phyloP scores from a whole-genome alignment of 73 alveolate genomes.

The Vitrella brassicaformis region DNA sequence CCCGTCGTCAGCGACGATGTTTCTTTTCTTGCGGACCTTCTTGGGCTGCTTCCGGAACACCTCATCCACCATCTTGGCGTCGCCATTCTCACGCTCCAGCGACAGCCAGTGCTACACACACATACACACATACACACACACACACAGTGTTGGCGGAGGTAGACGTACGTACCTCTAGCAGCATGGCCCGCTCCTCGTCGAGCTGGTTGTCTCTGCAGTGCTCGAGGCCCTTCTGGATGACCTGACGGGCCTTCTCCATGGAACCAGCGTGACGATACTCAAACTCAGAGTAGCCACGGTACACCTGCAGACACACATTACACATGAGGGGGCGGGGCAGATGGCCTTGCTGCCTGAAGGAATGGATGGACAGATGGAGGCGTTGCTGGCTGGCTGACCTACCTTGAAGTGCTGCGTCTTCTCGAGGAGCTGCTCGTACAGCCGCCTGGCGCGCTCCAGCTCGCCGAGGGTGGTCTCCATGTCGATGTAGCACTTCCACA shows the following conservation, averaged over 20 bases:
- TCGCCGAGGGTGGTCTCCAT: not conserved
- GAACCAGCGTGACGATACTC: not conserved
- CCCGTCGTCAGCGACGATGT: not conserved
- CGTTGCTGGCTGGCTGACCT: no score
- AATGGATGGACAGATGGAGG: no score
- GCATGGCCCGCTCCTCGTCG: not conserved
- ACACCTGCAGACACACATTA: not conserved
- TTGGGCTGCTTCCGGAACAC: not conserved
- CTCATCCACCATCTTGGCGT: not conserved
- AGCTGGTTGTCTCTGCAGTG: not conserved
- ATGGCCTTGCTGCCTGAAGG: no score
- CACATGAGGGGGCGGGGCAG: no score
- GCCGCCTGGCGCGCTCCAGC: not conserved
- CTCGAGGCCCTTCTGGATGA: not conserved
- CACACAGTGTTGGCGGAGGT: no score
- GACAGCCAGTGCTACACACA: no score
- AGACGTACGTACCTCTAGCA: not conserved
- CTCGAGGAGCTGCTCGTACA: not conserved
- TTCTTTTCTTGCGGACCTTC: not conserved
- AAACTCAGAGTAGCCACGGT: not conserved
- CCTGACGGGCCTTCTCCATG: not conserved
- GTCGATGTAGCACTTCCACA: not conserved
- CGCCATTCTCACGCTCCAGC: not conserved
- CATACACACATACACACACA: no score
- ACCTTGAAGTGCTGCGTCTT: not conserved